phyloP scores from a whole-genome alignment of 208 protist genomes.

The Endotrypanum monterogeii region DNA sequence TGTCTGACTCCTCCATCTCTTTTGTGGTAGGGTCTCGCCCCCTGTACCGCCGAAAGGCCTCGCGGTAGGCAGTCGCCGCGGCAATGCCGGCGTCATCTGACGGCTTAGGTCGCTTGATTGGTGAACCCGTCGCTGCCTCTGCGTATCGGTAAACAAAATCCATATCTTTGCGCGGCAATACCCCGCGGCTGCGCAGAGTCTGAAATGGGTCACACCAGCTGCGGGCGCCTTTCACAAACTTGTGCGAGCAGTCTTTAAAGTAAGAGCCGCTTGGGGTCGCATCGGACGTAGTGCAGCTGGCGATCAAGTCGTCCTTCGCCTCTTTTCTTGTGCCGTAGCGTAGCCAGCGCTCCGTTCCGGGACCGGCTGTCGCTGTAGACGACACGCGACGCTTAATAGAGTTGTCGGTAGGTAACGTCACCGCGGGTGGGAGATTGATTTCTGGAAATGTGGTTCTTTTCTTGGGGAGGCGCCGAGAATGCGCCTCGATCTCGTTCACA shows the following conservation, averaged over 20 bases:
- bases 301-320: constrained; percentile 21
- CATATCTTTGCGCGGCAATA: constrained; percentile 63
- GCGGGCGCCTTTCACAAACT: constrained; percentile 21
- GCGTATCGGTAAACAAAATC: constrained; percentile 89
- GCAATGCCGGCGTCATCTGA: constrained; percentile 34
- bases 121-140: constrained; percentile 42
- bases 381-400: constrained; percentile 24
- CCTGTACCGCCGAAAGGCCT: constrained; percentile 71
- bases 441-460: constrained; percentile 44
- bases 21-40: constrained; percentile 65
- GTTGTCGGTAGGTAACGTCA: constrained; percentile 34
- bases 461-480: constrained; percentile 60
- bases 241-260: constrained; percentile 61
- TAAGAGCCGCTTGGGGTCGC: constrained; percentile 30
- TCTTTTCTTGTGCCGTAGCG: constrained; percentile 35
- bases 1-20: constrained; percentile 75
- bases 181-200: constrained; percentile 43
- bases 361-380: constrained; percentile 4
- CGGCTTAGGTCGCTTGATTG: constrained; percentile 39
- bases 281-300: constrained; percentile 2
- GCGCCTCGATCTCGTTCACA: constrained; percentile 60
- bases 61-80: constrained; percentile 70
- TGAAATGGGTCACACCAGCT: constrained; percentile 53
- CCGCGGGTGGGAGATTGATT: constrained; percentile 49
- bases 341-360: constrained; percentile 16